Base-by-base conservation (phyloP, 495 filamentous ascomycete species). In the Lentithecium fluviatile region DNA sequence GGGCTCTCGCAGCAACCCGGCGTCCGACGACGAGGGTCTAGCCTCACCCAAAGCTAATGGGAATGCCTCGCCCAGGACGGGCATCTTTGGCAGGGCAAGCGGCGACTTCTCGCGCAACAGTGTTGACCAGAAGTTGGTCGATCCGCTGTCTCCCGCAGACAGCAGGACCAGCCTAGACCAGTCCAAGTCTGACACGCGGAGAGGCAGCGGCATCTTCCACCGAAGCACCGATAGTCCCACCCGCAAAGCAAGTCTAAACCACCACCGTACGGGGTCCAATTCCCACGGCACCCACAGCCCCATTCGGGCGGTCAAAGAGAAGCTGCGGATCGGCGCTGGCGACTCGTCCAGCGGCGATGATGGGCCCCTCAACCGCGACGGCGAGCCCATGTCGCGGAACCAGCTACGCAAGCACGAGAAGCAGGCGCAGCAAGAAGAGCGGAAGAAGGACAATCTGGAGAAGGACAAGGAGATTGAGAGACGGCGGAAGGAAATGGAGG, bases 371-470 rank as follows among this genome's bases (percentile, higher is more conserved):
- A 75, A 75, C 60, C 59, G 71, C 1, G 74, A 76, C 42, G 75
- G 71, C 19, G 73, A 74, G 45, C 58, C 61, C 32, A 68, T 73
- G 68, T 74, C 71, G 60, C 61, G 62, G 34, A 75, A 75, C 53
- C 75, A 77, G 67, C 58, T 62, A 38, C 65, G 68, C 48, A 77
- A 76, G 66, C 68, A 71, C 46, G 74, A 75, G 62, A 69, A 62
- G 48, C 65, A 70, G 52, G 70, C 64, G 6, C 62, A 65, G 15
- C 53, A 64, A 43, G 72, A 76, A 46, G 51, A 66, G 48, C 59
- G 68, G 29, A 66, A 60, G 43, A 68, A 71, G 40, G 71, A 72
- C 47, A 60, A 51, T 10, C 50, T 64, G 45, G 67, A 72, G 65
- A 62, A 64, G 15, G 60, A 64, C 49, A 69, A 65, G 37, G 75